Evolutionary conservation across 2,329 filamentous ascomycete genomes (phyloP).

Genomic region (Malbranchea zuffiana): DNA sequence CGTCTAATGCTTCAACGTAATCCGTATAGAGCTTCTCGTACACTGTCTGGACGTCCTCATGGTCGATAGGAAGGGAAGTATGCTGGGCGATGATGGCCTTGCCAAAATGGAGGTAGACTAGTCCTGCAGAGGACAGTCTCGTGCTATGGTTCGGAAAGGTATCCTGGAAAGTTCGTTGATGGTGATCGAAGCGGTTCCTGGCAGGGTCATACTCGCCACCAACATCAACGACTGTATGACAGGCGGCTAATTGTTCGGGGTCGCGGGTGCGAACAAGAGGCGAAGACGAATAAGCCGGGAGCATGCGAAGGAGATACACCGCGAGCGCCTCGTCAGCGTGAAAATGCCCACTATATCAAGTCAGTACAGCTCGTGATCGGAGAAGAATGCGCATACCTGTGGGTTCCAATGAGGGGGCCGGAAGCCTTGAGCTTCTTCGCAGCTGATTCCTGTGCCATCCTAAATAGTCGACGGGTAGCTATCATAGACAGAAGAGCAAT

Average conservation of each 20-base stretch:
- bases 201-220: constrained; percentile 79
- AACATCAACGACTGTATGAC: constrained; percentile 96
- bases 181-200: constrained; percentile 81
- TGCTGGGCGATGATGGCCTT: constrained; percentile 64
- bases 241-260: constrained; percentile 61
- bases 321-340: constrained; percentile 97
- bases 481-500: constrained; percentile 14
- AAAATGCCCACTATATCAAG: constrained; percentile 63
- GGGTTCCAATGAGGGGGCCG: constrained; percentile 69
- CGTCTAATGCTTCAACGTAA: constrained; percentile 92
- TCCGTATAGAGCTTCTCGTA: constrained; percentile 84
- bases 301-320: constrained; percentile 84
- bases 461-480: constrained; percentile 35
- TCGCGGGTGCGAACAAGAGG: constrained; percentile 79
- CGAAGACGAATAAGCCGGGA: constrained; percentile 67
- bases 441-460: constrained; percentile 56
- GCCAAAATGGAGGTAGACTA: constrained; percentile 95
- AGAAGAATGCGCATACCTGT: constrained; percentile 47
- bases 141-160: constrained; percentile 75
- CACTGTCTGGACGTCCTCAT: constrained; percentile 59
- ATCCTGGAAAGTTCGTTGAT: constrained; percentile 81
- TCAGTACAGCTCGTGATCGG: constrained; percentile 4
- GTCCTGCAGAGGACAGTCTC: constrained; percentile 84
- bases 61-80: constrained; percentile 49
- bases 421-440: constrained; percentile 77